phyloP scores from a whole-genome alignment of 306 rosid genomes.

The Glycine soja region DNA sequence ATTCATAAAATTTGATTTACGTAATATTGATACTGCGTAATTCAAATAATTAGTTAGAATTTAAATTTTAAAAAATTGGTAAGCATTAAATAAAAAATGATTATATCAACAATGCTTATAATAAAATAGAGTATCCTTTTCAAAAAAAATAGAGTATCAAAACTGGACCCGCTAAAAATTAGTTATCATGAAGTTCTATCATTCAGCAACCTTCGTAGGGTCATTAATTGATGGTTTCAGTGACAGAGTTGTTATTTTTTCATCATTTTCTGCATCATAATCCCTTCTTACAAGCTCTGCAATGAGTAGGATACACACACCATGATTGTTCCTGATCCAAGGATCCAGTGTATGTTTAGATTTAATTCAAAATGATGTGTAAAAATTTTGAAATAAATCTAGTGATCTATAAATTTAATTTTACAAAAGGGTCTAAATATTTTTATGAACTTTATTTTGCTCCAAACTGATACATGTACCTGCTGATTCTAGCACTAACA shows the following conservation, averaged over 20 bases:
- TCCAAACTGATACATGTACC: no score
- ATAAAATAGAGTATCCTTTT: neutral
- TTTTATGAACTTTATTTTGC: no score
- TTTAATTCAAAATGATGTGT: no score
- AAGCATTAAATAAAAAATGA: no score
- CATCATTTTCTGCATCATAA: neutral
- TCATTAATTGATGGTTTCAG: neutral
- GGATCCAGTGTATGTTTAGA: no score
- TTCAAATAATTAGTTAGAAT: no score
- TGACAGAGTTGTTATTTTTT: neutral
- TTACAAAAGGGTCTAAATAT: no score
- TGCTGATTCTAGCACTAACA: neutral
- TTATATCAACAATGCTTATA: neutral
- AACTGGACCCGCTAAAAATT: neutral
- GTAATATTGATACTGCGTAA: no score
- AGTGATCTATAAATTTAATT: no score
- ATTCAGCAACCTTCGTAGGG: constrained; percentile 13
- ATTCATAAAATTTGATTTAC: no score
- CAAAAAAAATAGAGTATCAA: neutral
- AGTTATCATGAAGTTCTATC: neutral
- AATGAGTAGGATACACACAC: neutral
- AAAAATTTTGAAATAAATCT: no score
- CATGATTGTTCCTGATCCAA: neutral
- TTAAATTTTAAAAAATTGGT: no score
- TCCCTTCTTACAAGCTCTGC: neutral